Conservation (phyloP, 73 alveolate species). For the Halteria grandinella region DNA sequence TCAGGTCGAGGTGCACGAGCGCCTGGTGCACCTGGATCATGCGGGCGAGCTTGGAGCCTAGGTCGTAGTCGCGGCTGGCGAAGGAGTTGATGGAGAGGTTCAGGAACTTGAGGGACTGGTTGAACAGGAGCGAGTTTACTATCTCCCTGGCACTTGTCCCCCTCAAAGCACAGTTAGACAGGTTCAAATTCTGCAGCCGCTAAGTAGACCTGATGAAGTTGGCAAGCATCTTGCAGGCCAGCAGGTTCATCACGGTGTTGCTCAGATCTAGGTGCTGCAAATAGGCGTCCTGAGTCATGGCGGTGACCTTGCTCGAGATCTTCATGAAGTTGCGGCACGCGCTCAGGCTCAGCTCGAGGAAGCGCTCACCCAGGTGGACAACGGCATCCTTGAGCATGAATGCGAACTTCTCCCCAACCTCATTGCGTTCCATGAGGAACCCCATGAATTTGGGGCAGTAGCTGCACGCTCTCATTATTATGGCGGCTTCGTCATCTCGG, state of each 20-base stretch:
- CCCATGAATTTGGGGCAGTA: constrained; percentile 21
- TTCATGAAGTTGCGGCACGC: constrained; percentile 24
- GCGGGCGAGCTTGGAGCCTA: constrained; percentile 35
- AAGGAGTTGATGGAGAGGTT: constrained; percentile 55
- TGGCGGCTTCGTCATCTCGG: constrained; percentile 42
- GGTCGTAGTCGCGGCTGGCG: constrained; percentile 39
- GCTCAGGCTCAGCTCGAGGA: constrained; percentile 24
- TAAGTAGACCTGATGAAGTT: constrained; percentile 22
- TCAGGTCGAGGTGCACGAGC: constrained; percentile 50
- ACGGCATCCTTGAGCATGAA: constrained; percentile 11
- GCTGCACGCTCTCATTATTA: constrained; percentile 23
- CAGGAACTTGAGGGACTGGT: constrained; percentile 16
- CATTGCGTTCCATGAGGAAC: constrained; percentile 45
- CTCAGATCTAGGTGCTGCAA: constrained; percentile 36
- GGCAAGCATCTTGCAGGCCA: constrained; percentile 18
- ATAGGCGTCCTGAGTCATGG: constrained; percentile 1
- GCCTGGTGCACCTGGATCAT: constrained; percentile 18
- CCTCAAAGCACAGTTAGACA: constrained; percentile 53
- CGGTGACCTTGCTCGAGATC: constrained; percentile 28
- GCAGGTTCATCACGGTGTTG: constrained; percentile 5
- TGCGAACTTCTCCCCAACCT: constrained; percentile 11
- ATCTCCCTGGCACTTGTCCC: constrained; percentile 27
- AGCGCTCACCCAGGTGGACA: no score
- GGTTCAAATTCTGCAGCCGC: constrained; percentile 8
- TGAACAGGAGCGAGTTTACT: constrained; percentile 34